Percentiles rank a stretch among this genome's conserved stretches.
Evolutionary conservation across 2,329 filamentous ascomycete species (phyloP).

Genomic region (Neonectria punicea): DNA sequence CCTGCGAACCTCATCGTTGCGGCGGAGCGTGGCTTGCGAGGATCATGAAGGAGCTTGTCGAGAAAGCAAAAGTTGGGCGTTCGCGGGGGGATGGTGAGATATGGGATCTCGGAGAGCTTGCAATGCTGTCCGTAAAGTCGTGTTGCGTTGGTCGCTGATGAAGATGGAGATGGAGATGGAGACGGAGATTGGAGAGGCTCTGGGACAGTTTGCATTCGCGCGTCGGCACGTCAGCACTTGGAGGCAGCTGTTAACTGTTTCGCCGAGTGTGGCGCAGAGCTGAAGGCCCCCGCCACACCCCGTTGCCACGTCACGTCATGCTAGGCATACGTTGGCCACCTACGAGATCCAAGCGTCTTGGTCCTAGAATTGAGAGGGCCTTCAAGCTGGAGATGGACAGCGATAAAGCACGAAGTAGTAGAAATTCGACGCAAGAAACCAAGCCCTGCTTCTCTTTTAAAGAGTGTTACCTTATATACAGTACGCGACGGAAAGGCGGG

Average conservation of each 20-base stretch:
- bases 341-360: neutral
- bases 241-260: slow-evolving; percentile 41
- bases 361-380: neutral
- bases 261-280: slow-evolving; percentile 35
- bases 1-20: slow-evolving; percentile 66
- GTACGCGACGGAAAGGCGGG: neutral
- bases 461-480: neutral
- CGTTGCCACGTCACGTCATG: slow-evolving; percentile 25
- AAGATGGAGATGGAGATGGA: slow-evolving; percentile 29
- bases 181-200: slow-evolving; percentile 30
- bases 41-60: slow-evolving; percentile 54
- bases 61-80: slow-evolving; percentile 1
- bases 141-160: slow-evolving; percentile 22
- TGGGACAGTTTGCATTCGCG: slow-evolving; percentile 42
- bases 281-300: slow-evolving; percentile 39
- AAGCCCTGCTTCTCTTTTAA: neutral
- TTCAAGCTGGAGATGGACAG: too few relatives aligned
- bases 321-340: slow-evolving; percentile 15
- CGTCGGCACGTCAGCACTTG: slow-evolving; percentile 39
- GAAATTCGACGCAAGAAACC: neutral
- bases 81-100: slow-evolving; percentile 7
- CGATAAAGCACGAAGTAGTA: neutral
- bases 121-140: slow-evolving; percentile 19
- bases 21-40: slow-evolving; percentile 43
- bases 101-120: slow-evolving; percentile 9